Evolutionary conservation across 169 alveolate genomes (phyloP), one percentile per base, ranked within the genome.

Genomic region (Pseudocohnilembus persalinus): DNA sequence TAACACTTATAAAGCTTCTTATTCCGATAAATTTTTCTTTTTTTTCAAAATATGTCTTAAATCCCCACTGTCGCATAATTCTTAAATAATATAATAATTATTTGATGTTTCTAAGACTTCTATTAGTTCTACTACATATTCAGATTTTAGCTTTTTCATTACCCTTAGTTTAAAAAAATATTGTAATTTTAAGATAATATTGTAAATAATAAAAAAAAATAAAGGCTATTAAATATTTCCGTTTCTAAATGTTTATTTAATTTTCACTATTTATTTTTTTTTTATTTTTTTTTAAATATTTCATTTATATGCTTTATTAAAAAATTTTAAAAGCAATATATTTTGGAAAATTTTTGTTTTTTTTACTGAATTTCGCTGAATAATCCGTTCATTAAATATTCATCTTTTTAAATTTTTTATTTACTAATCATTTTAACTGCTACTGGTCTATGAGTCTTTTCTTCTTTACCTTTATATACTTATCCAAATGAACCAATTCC

Each of bases 51-150:
- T 65, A 64, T 76, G 74, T 34, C 87, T 80, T 74, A 86, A 86
- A 75, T 86, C 90, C 20, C 90, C 90, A 31, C 83, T 74, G 49
- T 81, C 90, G 68, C 90, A 86, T 29, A 34, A 74, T 33, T 86
- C 90, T 68, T 86, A 81, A 31, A 86, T 81, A 1, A 86, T 80
- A 64, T 86, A 86, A 64, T 75, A 81, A 65, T 86, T 86, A 75
- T 86, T 86, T 27, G 83, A 74, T 63, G 90, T 86, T 86, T 86
- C 87, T 31, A 86, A 75, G 30, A 86, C 90, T 34, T 86, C 90
- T 6, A 86, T 26, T 72, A 86, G 74, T 32, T 86, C 68, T 32
- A 86, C 90, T 28, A 86, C 72, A 80, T 86, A 74, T 35, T 34
- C 68, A 64, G 76, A 63, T 34, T 68, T 79, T 73, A 86, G 64